Base-by-base conservation (phyloP, 2,329 filamentous ascomycete species). In the Colletotrichum phormii region DNA sequence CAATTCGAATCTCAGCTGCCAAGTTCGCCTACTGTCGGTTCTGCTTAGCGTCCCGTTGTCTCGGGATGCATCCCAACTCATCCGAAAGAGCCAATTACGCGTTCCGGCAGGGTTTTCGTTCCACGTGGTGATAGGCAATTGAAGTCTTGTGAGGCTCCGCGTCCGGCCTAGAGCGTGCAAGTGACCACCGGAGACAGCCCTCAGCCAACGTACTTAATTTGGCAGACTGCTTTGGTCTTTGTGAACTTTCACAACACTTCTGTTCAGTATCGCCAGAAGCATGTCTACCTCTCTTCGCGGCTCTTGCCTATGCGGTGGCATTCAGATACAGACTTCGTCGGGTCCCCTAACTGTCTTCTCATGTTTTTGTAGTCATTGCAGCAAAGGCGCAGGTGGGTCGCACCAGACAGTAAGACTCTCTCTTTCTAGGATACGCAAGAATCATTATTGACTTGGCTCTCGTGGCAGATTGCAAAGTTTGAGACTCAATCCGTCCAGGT, bases 381-480 rank as follows among this genome's bases (percentile, higher is more conserved):
- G 57, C 49, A 74, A 75, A 51, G 71, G 73, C 2, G 67, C 73
- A 0, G 76, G 73, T 3, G 74, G 71, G 2, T 37, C 68, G 15
- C 62, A 71, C 15, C 74, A 77, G 46, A 29, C 70, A 26, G 76
- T 76, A 59, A 60, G 71, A 13, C 51, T 54, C 4, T 13, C n/a
- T 4, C 11, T 54, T 29, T 58, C 9, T 13, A 49, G 4, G 5
- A 11, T 0, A 53, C 4, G 22, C 0, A 11, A 15, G 2, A 13
- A 8, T 15, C 5, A 9, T 13, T 2, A 0, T 29, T 31, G 8
- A 49, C 51, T 37, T 15, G 15, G 6, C 31, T 15, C 15, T 29
- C 5, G 13, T 24, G 35, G 5, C 13, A 78, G 79, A 77, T 81
- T 33, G 79, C 77, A n/a, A 80, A 80, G 54, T 80, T 79, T 15